Evolutionary conservation across 2,329 filamentous ascomycete genomes (phyloP).

Genomic region (Penicillium sp.): DNA sequence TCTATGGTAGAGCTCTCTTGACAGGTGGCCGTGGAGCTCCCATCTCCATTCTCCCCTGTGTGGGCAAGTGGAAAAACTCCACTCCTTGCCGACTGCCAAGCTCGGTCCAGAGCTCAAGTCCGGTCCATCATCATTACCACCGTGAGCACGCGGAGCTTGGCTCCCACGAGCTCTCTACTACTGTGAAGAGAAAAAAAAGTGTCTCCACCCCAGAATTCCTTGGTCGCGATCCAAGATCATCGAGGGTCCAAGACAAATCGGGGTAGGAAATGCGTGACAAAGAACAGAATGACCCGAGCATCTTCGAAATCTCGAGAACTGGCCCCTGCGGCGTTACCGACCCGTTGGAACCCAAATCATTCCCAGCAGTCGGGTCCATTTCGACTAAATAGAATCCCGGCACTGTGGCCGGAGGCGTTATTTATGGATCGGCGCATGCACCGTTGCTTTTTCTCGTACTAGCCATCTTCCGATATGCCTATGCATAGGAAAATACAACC

Average conservation of each 20-base stretch:
- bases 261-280: background rate
- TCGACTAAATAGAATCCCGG: slow-evolving; percentile 17
- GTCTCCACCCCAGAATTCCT: slow-evolving; percentile 6
- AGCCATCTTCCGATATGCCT: background rate
- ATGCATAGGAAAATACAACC: background rate
- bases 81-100: background rate
- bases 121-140: background rate
- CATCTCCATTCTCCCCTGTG: background rate
- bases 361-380: slow-evolving; percentile 22
- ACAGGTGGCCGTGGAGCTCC: background rate
- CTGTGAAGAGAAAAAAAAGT: slow-evolving; percentile 3
- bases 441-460: background rate
- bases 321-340: slow-evolving; percentile 22
- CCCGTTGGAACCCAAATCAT: slow-evolving; percentile 20
- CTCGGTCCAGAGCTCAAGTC: background rate
- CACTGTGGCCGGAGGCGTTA: slow-evolving; percentile 14
- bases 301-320: slow-evolving; percentile 2
- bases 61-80: background rate
- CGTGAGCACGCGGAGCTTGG: background rate
- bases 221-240: background rate
- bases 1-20: background rate
- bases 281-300: background rate
- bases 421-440: slow-evolving; percentile 7
- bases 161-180: background rate
- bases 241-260: background rate